Conservation (phyloP, 371 early-diverging fungal genomes). For the Mortierella sp. region DNA sequence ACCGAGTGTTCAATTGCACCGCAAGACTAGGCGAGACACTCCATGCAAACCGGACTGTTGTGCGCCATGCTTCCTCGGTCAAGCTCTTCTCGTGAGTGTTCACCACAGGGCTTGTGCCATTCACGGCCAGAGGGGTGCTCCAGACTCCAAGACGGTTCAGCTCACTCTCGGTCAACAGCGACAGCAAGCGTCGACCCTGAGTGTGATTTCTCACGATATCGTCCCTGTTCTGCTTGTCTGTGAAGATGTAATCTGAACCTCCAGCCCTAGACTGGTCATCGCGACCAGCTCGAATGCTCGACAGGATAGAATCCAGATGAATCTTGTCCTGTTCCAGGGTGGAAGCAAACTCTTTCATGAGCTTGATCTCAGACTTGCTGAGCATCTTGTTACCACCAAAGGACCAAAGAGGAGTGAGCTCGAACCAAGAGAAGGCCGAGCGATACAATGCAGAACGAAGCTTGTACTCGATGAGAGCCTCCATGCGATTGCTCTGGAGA, state of each 20-base stretch:
- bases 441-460: slow-evolving; percentile 72
- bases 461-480: slow-evolving; percentile 69
- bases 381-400: slow-evolving; percentile 77
- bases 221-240: slow-evolving; percentile 49
- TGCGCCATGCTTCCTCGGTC: slow-evolving; percentile 77
- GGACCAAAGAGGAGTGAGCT: slow-evolving; percentile 73
- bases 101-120: slow-evolving; percentile 51
- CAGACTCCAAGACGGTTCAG: slow-evolving; percentile 82
- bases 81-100: slow-evolving; percentile 57
- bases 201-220: slow-evolving; percentile 57
- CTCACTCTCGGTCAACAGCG: slow-evolving; percentile 91
- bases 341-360: slow-evolving; percentile 74
- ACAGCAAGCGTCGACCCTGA: slow-evolving; percentile 69
- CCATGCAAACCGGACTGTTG: slow-evolving; percentile 85
- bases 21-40: slow-evolving; percentile 79
- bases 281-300: slow-evolving; percentile 56
- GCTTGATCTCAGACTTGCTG: slow-evolving; percentile 69
- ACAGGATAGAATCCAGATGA: slow-evolving; percentile 59
- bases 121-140: slow-evolving; percentile 72
- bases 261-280: slow-evolving; percentile 19
- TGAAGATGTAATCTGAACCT: slow-evolving; percentile 25
- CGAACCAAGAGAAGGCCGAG: slow-evolving; percentile 81
- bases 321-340: slow-evolving; percentile 73
- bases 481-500: slow-evolving; percentile 73
- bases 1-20: slow-evolving; percentile 78